Conservation (phyloP, 495 filamentous ascomycete species). For the Pseudomonodictys pantanalensis region DNA sequence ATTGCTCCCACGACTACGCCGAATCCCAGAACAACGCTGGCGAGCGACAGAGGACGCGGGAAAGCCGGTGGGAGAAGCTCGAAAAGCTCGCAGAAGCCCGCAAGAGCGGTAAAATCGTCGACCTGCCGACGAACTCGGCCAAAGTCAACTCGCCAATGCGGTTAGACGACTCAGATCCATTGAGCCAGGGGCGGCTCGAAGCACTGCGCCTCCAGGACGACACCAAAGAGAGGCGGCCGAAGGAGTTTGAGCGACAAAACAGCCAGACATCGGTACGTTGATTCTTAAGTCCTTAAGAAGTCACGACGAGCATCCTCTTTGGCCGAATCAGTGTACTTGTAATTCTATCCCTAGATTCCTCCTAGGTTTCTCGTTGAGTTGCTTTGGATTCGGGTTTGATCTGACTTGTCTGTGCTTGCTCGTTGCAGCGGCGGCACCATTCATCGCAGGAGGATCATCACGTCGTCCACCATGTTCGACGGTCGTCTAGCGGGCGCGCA, state of each 20-base stretch:
- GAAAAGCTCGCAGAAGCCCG: conserved; percentile 70
- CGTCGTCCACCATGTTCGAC: not conserved
- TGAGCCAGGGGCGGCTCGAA: conserved; percentile 76
- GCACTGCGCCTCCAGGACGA: conserved; percentile 82
- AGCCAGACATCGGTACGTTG: conserved; percentile 45
- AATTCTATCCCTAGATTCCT: conserved; percentile 33
- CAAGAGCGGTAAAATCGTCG: conserved; percentile 53
- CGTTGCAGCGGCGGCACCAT: conserved; percentile 31
- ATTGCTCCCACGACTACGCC: conserved; percentile 97
- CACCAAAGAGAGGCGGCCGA: conserved; percentile 50
- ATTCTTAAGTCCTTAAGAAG: conserved; percentile 34
- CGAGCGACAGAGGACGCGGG: conserved; percentile 68
- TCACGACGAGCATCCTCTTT: conserved; percentile 27
- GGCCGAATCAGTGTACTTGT: conserved; percentile 36
- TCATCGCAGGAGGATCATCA: conserved; percentile 27
- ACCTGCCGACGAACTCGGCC: conserved; percentile 40
- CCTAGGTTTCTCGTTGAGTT: conserved; percentile 24
- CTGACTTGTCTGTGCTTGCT: conserved; percentile 35
- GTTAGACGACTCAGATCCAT: conserved; percentile 67
- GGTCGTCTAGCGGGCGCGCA: conserved; percentile 23
- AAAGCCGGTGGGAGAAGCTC: conserved; percentile 83
- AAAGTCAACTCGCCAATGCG: conserved; percentile 54
- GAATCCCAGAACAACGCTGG: conserved; percentile 89
- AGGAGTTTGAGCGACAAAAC: conserved; percentile 43
- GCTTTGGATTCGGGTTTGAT: conserved; percentile 30